Base-by-base conservation (phyloP, 139 green algal species). In the Chlorella sorokiniana region DNA sequence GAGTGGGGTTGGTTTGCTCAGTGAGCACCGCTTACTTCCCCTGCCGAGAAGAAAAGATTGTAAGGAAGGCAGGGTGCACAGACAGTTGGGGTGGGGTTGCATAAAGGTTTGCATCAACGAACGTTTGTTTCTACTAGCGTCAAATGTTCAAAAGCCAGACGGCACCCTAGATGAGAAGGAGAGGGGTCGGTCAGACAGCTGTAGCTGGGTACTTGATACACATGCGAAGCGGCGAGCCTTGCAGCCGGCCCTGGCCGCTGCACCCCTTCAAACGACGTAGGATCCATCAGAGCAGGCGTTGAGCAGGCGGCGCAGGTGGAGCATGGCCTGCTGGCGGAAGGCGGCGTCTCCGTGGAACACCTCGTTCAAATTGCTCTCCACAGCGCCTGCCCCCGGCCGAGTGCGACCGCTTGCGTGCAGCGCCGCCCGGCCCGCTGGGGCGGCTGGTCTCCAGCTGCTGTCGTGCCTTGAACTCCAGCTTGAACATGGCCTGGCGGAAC, bases 401-500 rank as follows among this genome's bases (percentile, higher is more conserved):
- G 70, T 11, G 16, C 23, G 72, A 33, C 44, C 51, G 48, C 72
- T 79, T 79, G 72, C 72, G 69, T 31, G 29, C 69, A 40, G 29
- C 42, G 27, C 29, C 72, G 72, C 29, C 69, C 18, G 29, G 42
- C 5, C 22, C 72, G 51, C 40, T 35, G 72, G 20, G 35, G 33
- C 52, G 51, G n/a, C 16, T 37, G 31, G 25, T 25, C 27, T 67
- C 51, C 72, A 79, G 51, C 72, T 79, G 72, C 72, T 79, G 72
- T 35, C 72, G 72, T 25, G 72, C 72, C 72, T 79, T 79, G 52
- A 79, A 79, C 72, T 79, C 72, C 23, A 79, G 72, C 72, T 79
- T 79, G 52, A 79, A 79, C 72, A 79, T 79, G 51, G 72, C 72
- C 72, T 79, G 72, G 35, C 72, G 72, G 72, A 79, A 79, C 72